Evolutionary conservation across 2,329 filamentous ascomycete species (phyloP).

Genomic region (Trichoderma aggressivum): DNA sequence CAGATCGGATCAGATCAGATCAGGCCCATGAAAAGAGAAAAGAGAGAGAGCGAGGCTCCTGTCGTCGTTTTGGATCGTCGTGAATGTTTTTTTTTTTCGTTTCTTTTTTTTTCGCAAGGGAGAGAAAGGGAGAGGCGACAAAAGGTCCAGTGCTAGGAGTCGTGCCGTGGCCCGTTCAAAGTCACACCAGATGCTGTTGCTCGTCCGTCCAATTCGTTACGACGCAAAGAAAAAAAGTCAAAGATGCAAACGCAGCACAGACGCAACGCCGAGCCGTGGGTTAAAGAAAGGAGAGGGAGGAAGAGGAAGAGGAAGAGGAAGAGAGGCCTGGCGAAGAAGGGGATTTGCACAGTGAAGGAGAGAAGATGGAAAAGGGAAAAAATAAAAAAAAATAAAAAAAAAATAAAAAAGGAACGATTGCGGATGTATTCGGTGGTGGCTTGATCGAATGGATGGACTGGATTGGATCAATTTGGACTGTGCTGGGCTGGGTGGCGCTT

Average conservation of each 20-base stretch:
- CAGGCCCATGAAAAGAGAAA: conserved; percentile 1
- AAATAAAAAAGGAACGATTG: conserved; percentile 8
- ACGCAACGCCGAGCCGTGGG: conserved; percentile 1
- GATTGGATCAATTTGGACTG: background rate
- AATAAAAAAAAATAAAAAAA: background rate
- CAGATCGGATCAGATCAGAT: background rate
- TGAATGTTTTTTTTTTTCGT: background rate
- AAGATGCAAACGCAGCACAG: conserved; percentile 15
- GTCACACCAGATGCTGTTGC: conserved; percentile 1
- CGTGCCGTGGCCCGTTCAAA: background rate
- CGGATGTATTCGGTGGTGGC: conserved; percentile 6
- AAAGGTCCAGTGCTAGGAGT: background rate
- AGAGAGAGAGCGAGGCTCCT: conserved; percentile 2
- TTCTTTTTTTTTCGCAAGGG: background rate
- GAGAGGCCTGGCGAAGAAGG: background rate
- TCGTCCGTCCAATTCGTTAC: conserved; percentile 8
- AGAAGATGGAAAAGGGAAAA: too few relatives aligned
- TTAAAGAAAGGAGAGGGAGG: background rate
- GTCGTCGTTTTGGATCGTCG: background rate
- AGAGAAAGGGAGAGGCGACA: background rate
- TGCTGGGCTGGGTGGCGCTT: background rate
- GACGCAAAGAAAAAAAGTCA: background rate
- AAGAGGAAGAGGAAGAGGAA: background rate
- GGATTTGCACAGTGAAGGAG: background rate
- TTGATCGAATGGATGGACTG: background rate